Conservation (phyloP, 495 filamentous ascomycete genomes). For the Bacidia rubella region DNA sequence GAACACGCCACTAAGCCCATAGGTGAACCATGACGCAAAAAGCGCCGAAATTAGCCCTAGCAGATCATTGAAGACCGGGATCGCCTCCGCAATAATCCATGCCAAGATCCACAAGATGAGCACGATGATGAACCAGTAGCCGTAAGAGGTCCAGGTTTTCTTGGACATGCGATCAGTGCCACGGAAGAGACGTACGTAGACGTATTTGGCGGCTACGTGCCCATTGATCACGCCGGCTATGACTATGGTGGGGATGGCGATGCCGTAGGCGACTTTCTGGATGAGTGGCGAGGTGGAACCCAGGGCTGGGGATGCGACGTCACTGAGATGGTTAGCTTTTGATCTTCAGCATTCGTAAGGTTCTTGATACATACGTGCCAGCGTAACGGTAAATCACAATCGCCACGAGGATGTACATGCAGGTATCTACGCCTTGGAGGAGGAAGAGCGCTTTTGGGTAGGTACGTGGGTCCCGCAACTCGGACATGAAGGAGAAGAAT, state of each 20-base stretch:
- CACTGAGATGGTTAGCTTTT: too few species aligned
- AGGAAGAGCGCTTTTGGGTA: constrained; percentile 53
- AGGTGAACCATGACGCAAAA: constrained; percentile 31
- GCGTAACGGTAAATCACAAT: constrained; percentile 55
- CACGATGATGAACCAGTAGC: constrained; percentile 47
- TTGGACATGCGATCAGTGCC: constrained; percentile 46
- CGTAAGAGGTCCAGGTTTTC: constrained; percentile 33
- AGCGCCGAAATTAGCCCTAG: constrained; percentile 33
- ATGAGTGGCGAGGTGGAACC: constrained; percentile 46
- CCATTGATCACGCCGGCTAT: constrained; percentile 57
- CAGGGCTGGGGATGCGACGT: constrained; percentile 58
- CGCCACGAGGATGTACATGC: constrained; percentile 40
- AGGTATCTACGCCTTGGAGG: constrained; percentile 50
- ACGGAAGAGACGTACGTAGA: constrained; percentile 49
- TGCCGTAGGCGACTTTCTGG: constrained; percentile 62
- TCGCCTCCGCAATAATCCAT: constrained; percentile 58
- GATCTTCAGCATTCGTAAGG: too few species aligned
- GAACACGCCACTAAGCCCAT: constrained; percentile 30
- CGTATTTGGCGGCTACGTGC: constrained; percentile 46
- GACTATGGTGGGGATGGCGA: constrained; percentile 58
- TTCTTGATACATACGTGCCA: too few species aligned
- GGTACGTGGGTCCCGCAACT: constrained; percentile 56
- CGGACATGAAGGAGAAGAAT: constrained; percentile 65
- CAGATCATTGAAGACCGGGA: constrained; percentile 59
- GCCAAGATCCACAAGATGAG: constrained; percentile 47